Evolutionary conservation across 352 stramenopile species (phyloP), one percentile per base, ranked within the genome.

Genomic region (Globisporangium solare): DNA sequence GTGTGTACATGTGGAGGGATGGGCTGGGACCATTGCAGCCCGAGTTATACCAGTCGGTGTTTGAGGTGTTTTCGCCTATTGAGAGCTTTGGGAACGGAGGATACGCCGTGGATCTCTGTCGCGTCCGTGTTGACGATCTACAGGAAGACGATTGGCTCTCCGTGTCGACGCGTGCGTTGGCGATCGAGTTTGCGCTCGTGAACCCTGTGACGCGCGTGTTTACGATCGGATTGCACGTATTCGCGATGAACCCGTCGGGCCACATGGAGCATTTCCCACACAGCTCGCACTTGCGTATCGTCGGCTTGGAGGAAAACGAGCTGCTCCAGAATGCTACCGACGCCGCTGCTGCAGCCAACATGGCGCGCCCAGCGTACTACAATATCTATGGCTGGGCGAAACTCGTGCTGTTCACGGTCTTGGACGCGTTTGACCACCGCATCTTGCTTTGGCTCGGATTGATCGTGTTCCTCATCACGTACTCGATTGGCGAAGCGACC

Each of bases 121-220:
- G 82, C 31, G 55, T 76, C 27, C 66, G 80, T 20, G 71, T 88
- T 5, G 68, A 79, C 1, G 78, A 88, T 18, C 57, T 96, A 27
- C 71, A 85, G 37, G 63, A 68, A 24, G 85, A 95, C 61, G 64
- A 78, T 14, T 95, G 80, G 70, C 69, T 96, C 20, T 86, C 84
- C 0, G 70, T 89, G 21, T 66, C 85, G 7, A 95, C 87, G 22
- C 84, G 87, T n/a, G 83, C 86, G 24, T 76, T 88, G 11, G 80
- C 85, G 39, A 73, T 96, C 55, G 81, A 93, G 56, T 96, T 96
- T 48, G 89, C 84, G 53, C 67, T 96, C 35, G 67, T 95, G 48
- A 96, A 96, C 51, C 87, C 87, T 0, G 70, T 92, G 37, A 95
- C 87, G n/a, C 77, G 83, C n/a, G 79, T 96, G 3, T 92, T 96